A percentile compares a stretch with the other conserved stretches of the same genome.
phyloP scores from a whole-genome alignment of 805 yeast species.

The Lipomyces spencermartinsiae region DNA sequence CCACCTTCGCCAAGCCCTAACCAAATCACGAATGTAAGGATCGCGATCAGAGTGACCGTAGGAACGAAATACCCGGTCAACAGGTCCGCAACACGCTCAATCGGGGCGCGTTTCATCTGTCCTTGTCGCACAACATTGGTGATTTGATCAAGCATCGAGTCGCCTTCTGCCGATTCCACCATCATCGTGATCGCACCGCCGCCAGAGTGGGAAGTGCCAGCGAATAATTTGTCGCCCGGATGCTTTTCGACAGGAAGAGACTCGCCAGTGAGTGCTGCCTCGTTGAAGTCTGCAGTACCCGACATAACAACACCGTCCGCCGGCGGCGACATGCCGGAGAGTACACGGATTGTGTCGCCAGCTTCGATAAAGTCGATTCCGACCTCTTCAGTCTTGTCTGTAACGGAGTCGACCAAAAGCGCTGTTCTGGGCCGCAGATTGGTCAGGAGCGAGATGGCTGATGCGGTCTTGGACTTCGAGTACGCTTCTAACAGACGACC shows the following conservation, averaged over 20 bases:
- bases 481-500: slow-evolving; percentile 73
- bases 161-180: slow-evolving; percentile 64
- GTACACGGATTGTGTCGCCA: slow-evolving; percentile 71
- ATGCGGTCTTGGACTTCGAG: slow-evolving; percentile 71
- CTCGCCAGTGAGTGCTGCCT: slow-evolving; percentile 91
- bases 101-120: slow-evolving; percentile 73
- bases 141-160: slow-evolving; percentile 72
- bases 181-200: slow-evolving; percentile 59
- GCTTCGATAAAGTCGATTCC: slow-evolving; percentile 66
- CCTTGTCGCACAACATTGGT: slow-evolving; percentile 75
- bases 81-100: slow-evolving; percentile 71
- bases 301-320: slow-evolving; percentile 76
- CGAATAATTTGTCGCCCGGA: slow-evolving; percentile 70
- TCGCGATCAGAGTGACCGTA: slow-evolving; percentile 63
- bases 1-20: slow-evolving; percentile 61
- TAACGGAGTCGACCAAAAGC: slow-evolving; percentile 49
- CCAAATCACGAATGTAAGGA: slow-evolving; percentile 75
- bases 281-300: slow-evolving; percentile 85
- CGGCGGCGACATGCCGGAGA: slow-evolving; percentile 58
- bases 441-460: slow-evolving; percentile 62
- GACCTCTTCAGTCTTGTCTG: slow-evolving; percentile 36
- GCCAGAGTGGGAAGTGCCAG: slow-evolving; percentile 75
- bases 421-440: slow-evolving; percentile 59
- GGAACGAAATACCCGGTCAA: slow-evolving; percentile 79
- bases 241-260: slow-evolving; percentile 59